Conservation (phyloP, 2,329 filamentous ascomycete species). For the Ceratocystis smalleyi region DNA sequence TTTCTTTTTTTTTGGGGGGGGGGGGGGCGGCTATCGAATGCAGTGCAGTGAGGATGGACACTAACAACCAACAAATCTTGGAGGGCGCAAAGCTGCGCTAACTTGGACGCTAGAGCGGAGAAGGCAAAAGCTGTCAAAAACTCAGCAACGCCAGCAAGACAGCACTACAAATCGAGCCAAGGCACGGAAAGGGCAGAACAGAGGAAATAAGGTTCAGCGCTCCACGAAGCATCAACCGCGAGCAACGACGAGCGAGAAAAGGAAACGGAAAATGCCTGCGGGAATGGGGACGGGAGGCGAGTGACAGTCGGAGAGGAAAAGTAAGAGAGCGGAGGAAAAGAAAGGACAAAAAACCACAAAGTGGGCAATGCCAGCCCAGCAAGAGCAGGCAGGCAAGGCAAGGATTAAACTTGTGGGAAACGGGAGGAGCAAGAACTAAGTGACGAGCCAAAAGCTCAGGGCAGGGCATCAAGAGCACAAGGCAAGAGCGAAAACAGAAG, state of each 20-base stretch:
- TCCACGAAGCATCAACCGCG: too few relatives aligned
- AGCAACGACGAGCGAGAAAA: neutral
- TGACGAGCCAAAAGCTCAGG: neutral
- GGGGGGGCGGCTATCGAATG: neutral
- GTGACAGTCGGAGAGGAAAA: neutral
- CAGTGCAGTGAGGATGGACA: neutral
- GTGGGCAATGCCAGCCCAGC: neutral
- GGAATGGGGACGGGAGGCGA: neutral
- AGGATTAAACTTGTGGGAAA: conserved; percentile 10
- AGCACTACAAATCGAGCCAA: neutral
- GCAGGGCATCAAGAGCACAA: neutral
- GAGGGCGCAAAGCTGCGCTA: neutral
- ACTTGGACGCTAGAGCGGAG: neutral
- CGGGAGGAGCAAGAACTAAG: conserved; percentile 6
- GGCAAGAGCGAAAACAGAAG: neutral
- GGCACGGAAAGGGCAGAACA: too few relatives aligned
- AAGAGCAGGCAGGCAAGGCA: neutral
- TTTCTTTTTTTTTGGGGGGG: neutral
- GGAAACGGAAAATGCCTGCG: neutral
- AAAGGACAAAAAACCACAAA: conserved; percentile 6
- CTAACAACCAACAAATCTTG: neutral
- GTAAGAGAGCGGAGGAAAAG: neutral
- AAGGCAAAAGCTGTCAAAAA: neutral
- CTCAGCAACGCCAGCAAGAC: neutral
- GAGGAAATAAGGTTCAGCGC: too few relatives aligned